Percentiles rank a stretch among this genome's conserved stretches.
These are phyloP conservation scores for Aspergillus costaricaensis DNA, from an alignment of 2,329 filamentous ascomycete species.

Conservation along the genomic window DNA sequence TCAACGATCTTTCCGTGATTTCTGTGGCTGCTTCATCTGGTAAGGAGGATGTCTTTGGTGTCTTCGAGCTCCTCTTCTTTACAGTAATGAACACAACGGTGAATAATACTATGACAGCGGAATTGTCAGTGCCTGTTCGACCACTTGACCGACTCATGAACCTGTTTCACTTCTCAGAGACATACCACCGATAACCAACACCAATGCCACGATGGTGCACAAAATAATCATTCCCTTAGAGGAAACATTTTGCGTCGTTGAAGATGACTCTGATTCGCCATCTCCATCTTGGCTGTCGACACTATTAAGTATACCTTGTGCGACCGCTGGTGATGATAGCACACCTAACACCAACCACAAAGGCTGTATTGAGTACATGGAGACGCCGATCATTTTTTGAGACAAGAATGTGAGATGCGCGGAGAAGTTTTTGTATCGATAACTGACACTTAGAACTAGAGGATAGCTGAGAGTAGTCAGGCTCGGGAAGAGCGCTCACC, in stretches of 20 bases:
- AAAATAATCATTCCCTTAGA: constrained; percentile 23
- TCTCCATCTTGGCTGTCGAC: constrained; percentile 16
- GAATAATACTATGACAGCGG: constrained; percentile 16
- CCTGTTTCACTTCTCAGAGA: neutral
- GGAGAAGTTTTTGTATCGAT: neutral
- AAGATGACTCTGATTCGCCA: constrained; percentile 14
- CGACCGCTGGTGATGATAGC: constrained; percentile 13
- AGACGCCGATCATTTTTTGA: neutral
- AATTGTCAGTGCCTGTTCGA: neutral
- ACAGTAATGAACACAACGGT: constrained; percentile 22
- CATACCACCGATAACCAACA: constrained; percentile 24
- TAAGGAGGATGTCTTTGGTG: constrained; percentile 21
- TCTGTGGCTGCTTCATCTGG: constrained; percentile 15
- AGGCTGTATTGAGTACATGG: constrained; percentile 7
- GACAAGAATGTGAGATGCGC: neutral
- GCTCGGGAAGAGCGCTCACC: neutral
- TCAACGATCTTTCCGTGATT: constrained; percentile 17
- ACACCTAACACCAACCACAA: constrained; percentile 6
- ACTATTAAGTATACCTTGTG: constrained; percentile 18
- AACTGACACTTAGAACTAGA: neutral
- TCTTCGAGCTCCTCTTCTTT: constrained; percentile 23
- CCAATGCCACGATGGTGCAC: constrained; percentile 23
- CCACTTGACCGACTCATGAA: too few relatives aligned
- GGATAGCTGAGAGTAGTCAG: neutral
- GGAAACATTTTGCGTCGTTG: constrained; percentile 14